Evolutionary conservation across 108 stramenopile species (phyloP).

Genomic region (Aureococcus anophagefferens): DNA sequence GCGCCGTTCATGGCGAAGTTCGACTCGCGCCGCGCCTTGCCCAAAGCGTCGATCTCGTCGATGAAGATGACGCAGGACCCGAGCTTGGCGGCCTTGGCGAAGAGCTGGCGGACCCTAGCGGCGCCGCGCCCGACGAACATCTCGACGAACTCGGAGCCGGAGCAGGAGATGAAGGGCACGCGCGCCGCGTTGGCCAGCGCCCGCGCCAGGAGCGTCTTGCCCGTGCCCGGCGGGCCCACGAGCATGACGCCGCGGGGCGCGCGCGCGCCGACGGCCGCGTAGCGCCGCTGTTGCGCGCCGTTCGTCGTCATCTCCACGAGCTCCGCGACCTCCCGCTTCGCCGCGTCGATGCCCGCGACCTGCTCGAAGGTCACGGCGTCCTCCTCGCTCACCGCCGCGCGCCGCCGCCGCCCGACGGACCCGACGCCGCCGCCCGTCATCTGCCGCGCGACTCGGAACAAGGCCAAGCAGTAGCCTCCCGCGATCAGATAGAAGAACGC

Average conservation of each 20-base stretch:
- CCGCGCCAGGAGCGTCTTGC: slow-evolving; percentile 32
- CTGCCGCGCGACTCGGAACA: no score
- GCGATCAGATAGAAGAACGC: no score
- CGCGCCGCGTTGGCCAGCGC: slow-evolving; percentile 47
- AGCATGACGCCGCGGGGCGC: slow-evolving; percentile 42
- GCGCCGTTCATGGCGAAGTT: slow-evolving; percentile 38
- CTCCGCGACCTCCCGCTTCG: slow-evolving; percentile 68
- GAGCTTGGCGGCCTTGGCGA: slow-evolving; percentile 50
- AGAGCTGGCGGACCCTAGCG: slow-evolving; percentile 75
- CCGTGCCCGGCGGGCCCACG: slow-evolving; percentile 35
- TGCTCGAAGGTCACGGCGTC: slow-evolving; percentile 61
- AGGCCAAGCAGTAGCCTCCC: no score
- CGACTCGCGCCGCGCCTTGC: slow-evolving; percentile 44
- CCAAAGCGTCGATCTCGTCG: slow-evolving; percentile 74
- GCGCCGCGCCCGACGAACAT: slow-evolving; percentile 86
- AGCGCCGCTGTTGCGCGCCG: slow-evolving; percentile 3
- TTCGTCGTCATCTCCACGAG: slow-evolving; percentile 50
- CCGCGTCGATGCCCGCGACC: slow-evolving; percentile 78
- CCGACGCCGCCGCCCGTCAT: no score
- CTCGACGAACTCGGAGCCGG: slow-evolving; percentile 68
- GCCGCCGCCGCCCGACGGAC: no score
- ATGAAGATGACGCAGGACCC: slow-evolving; percentile 71
- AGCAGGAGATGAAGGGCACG: slow-evolving; percentile 45
- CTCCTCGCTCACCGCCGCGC: not conserved
- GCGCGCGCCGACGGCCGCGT: slow-evolving; percentile 33